Evolutionary conservation across 371 early-diverging fungal genomes (phyloP).

Genomic region (Mortierella sp.): DNA sequence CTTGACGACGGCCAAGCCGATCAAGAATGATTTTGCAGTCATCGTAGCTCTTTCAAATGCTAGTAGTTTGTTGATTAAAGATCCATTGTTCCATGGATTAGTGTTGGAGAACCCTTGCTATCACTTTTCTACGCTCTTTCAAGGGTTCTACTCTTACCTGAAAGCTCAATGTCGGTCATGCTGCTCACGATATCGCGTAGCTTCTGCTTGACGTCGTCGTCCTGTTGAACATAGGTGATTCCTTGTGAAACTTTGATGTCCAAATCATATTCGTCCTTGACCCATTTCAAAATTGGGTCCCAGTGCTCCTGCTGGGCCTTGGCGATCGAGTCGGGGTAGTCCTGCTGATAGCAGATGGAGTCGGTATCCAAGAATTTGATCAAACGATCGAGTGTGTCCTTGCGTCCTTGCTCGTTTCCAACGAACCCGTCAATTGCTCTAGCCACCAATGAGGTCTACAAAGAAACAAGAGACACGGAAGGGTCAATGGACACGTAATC

Average conservation of each 20-base stretch:
- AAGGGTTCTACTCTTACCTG: conserved; percentile 30
- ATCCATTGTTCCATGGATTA: too few species aligned
- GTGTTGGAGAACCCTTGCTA: too few species aligned
- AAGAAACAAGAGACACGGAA: too few species aligned
- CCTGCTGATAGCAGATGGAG: conserved; percentile 87
- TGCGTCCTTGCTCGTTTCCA: conserved; percentile 58
- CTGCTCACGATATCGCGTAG: conserved; percentile 64
- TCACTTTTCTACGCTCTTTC: too few species aligned
- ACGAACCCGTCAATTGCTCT: conserved; percentile 84
- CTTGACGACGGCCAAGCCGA: conserved; percentile 85
- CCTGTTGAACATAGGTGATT: conserved; percentile 77
- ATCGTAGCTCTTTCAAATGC: conserved; percentile 92
- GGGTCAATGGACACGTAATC: neutral
- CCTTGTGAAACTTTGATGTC: conserved; percentile 79
- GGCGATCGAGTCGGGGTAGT: conserved; percentile 79
- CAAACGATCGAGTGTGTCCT: conserved; percentile 79
- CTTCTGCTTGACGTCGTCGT: conserved; percentile 64
- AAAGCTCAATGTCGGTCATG: conserved; percentile 57
- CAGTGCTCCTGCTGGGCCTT: conserved; percentile 84
- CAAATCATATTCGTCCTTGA: conserved; percentile 68
- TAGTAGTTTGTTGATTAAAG: too few species aligned
- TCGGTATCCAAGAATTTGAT: conserved; percentile 89
- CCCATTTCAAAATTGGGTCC: conserved; percentile 88
- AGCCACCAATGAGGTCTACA: conserved; percentile 86
- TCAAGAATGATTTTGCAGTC: conserved; percentile 90